Base-by-base conservation (phyloP, 208 protist species). In the Trypanosoma theileri region DNA sequence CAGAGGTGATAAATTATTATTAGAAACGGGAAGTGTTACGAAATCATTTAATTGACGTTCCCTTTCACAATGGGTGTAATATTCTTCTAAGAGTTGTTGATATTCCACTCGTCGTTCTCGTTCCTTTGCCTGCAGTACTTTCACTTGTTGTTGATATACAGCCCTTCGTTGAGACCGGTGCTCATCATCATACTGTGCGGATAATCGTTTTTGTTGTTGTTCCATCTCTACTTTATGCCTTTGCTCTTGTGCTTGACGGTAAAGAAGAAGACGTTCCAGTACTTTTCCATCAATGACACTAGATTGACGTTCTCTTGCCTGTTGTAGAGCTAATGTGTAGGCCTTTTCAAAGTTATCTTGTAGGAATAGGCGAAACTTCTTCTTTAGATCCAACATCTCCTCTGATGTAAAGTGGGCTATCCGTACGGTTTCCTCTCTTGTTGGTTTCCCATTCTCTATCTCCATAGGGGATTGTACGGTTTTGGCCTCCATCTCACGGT, bases 341-440 rank as follows among this genome's bases (percentile, higher is more conserved):
- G 41, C 58, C n/a, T 48, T 48, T 1, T 62, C 58, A 51, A 62
- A 62, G 19, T 56, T 22, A 28, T 56, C 52, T 26, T 56, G 9
- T 26, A 56, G 21, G 26, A 56, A 56, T 9, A 28, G 26, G 1
- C n/a, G 14, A 56, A 26, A 56, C 9, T 26, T 11, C 2, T 56
- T 21, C 14, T 26, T 12, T 26, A 56, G 11, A 10, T 28, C 9
- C 8, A 56, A 13, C 21, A 31, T 26, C 11, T 56, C 52, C 21
- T 28, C 19, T 28, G 19, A 21, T 28, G 26, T 35, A 22, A 56
- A 26, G 11, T 10, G 26, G 3, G 1, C 52, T 19, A 26, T n/a
- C n/a, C n/a, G n/a, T n/a, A n/a, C n/a, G n/a, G n/a, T 11, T 24
- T 7, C 16, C 17, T 55, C 50, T 55, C 41, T 45, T 45, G 41